A percentile compares a stretch with the other conserved stretches of the same genome.
Conservation (phyloP, 352 stramenopile genomes). For the Phytophthora hybrid region DNA sequence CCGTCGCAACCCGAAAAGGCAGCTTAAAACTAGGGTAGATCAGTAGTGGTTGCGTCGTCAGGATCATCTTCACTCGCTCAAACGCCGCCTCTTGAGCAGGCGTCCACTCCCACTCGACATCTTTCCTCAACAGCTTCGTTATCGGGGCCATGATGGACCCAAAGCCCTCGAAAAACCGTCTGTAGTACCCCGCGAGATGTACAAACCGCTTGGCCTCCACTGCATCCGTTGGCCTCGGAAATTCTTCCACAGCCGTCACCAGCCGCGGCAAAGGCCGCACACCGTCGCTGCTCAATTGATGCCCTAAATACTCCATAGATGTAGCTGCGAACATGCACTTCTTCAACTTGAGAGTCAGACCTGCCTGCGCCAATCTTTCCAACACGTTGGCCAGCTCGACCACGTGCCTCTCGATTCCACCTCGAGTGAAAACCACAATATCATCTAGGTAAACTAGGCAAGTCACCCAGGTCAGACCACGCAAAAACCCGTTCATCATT, state of each 20-base stretch:
- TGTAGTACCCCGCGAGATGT: not conserved
- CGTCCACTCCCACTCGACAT: not conserved
- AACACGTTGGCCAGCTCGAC: not conserved
- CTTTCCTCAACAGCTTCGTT: not conserved
- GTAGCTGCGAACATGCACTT: not conserved
- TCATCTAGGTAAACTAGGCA: not conserved
- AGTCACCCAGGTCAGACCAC: not conserved
- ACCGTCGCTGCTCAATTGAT: not conserved
- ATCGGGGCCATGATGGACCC: not conserved
- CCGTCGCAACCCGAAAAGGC: not conserved
- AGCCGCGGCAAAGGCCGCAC: not conserved
- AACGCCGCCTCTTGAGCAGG: not conserved
- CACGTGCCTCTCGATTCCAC: not conserved
- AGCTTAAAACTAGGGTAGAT: constrained; percentile 4
- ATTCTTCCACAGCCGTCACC: not conserved
- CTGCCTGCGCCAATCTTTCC: not conserved
- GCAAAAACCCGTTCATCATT: not conserved
- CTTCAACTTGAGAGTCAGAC: not conserved
- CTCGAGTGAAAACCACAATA: not conserved
- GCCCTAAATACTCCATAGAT: not conserved
- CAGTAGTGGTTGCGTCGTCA: constrained; percentile 2
- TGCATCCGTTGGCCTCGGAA: not conserved
- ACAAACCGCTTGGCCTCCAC: not conserved
- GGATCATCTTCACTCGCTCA: not conserved
- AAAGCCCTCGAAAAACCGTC: not conserved